Conservation (phyloP, 352 stramenopile species). For the Phytophthora europaea region DNA sequence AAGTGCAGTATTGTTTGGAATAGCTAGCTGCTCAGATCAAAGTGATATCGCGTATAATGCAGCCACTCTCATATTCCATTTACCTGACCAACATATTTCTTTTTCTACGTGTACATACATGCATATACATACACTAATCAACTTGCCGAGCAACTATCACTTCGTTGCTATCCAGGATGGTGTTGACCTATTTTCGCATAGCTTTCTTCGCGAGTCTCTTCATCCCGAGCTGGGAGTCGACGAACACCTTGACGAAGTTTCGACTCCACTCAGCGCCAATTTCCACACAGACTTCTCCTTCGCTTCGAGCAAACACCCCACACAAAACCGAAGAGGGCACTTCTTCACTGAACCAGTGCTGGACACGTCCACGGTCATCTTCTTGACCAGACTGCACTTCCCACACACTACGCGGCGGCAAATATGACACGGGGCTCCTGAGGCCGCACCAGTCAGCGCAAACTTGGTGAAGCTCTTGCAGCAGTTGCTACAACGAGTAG, state of each 20-base stretch:
- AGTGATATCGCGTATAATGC: too few species aligned
- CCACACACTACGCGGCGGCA: constrained; percentile 53
- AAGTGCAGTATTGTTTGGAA: neutral
- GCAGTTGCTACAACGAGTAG: constrained; percentile 40
- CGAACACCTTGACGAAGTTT: constrained; percentile 12
- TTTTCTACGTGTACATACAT: neutral
- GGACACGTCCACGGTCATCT: constrained; percentile 62
- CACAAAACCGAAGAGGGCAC: constrained; percentile 55
- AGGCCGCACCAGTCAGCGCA: constrained; percentile 5
- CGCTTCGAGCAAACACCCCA: constrained; percentile 55
- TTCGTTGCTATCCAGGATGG: constrained; percentile 1
- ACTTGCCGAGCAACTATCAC: neutral
- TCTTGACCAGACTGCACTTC: constrained; percentile 64
- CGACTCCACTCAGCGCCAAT: constrained; percentile 37
- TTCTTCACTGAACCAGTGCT: constrained; percentile 39
- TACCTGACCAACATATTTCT: neutral
- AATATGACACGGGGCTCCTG: constrained; percentile 49
- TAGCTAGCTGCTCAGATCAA: neutral
- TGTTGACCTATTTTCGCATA: neutral
- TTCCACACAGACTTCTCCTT: constrained; percentile 59
- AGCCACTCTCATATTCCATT: too few species aligned
- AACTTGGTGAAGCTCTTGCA: constrained; percentile 37
- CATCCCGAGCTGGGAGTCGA: constrained; percentile 17
- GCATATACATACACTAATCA: neutral
- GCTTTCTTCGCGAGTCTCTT: neutral